A percentile compares a stretch with the other conserved stretches of the same genome.
These are phyloP conservation scores for Flaveria sonorensis DNA, from an alignment of 129 eudicot genomes.

Conservation along the genomic window DNA sequence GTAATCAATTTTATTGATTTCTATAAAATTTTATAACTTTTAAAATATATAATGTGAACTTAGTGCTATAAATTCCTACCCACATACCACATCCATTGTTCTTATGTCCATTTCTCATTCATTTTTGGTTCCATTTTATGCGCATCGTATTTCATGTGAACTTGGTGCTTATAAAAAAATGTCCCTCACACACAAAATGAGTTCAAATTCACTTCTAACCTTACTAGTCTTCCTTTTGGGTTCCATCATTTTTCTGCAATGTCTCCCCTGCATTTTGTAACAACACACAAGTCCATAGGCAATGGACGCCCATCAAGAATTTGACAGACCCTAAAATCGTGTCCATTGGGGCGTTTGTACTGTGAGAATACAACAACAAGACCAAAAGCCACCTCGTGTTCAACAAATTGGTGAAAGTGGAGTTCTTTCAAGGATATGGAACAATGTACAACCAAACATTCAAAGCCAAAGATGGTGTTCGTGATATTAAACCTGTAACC, in stretches of 20 bases:
- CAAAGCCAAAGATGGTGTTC: slow-evolving; percentile 8
- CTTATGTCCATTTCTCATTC: not conserved
- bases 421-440: not conserved
- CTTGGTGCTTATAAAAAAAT: not conserved
- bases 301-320: slow-evolving; percentile 13
- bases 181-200: slow-evolving; percentile 1
- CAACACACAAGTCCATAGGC: not conserved
- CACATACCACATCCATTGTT: not conserved
- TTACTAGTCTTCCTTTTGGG: not conserved
- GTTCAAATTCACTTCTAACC: slow-evolving; percentile 20
- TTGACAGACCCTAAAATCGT: not conserved
- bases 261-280: slow-evolving; percentile 8
- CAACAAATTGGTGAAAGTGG: slow-evolving; percentile 12
- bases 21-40: too few relatives aligned
- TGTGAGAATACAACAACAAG: not conserved
- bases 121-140: too few relatives aligned
- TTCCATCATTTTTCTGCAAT: not conserved
- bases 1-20: too few relatives aligned
- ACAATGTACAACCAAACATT: slow-evolving; percentile 7
- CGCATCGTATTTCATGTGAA: too few relatives aligned
- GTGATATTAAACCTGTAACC: not conserved
- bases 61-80: slow-evolving; percentile 11
- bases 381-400: slow-evolving; percentile 9
- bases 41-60: not conserved
- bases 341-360: slow-evolving; percentile 2